Percentiles rank a stretch among this genome's conserved stretches.
phyloP scores from a whole-genome alignment of 106 monocot species.

The Allium cepa region DNA sequence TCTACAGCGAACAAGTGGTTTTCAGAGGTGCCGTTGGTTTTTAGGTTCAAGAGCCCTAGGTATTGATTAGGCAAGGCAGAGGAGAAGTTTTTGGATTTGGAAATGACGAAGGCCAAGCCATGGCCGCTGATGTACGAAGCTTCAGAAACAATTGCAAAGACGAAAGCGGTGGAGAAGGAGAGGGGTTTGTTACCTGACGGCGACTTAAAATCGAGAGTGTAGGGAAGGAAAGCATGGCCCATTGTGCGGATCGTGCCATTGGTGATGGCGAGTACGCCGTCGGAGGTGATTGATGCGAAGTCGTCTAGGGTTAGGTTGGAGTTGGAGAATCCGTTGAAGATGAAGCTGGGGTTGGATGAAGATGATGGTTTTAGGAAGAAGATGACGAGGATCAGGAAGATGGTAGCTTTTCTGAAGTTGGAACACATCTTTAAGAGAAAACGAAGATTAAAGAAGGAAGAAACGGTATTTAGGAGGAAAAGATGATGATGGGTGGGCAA shows the following conservation, averaged over 20 bases:
- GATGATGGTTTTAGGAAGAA: background rate
- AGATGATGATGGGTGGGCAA: no score
- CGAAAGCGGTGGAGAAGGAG: conserved; percentile 16
- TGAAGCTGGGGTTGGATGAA: background rate
- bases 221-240: conserved; percentile 5
- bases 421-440: no score
- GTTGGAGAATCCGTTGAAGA: conserved; percentile 8
- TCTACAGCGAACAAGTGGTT: conserved; percentile 49
- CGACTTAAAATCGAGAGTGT: background rate
- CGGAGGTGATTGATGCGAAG: background rate
- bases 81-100: background rate
- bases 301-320: conserved; percentile 2
- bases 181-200: background rate
- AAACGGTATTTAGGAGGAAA: no score
- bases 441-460: no score
- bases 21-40: background rate
- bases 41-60: conserved; percentile 11
- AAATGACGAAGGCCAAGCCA: conserved; percentile 9
- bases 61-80: background rate
- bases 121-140: background rate
- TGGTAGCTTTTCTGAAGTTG: no score
- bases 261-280: conserved; percentile 5
- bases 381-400: background rate
- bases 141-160: conserved; percentile 6
- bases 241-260: background rate